phyloP scores from a whole-genome alignment of 331 rosid genomes.

The Saraca asoca region DNA sequence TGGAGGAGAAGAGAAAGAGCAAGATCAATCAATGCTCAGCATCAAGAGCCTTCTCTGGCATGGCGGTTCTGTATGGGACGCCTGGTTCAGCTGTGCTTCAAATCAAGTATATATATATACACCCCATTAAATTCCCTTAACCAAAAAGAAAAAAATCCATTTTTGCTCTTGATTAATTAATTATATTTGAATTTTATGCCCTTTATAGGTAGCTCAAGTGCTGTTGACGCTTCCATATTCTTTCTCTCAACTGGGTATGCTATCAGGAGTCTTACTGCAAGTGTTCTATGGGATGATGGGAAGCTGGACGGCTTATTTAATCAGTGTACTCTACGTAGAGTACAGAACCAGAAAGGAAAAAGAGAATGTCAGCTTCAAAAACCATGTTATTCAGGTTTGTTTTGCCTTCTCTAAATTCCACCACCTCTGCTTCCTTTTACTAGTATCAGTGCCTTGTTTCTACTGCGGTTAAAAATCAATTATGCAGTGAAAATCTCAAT shows the following conservation, averaged over 20 bases:
- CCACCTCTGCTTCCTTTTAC: constrained; percentile 11
- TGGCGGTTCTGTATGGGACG: constrained; percentile 97
- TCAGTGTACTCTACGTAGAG: constrained; percentile 88
- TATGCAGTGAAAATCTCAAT: too few relatives aligned
- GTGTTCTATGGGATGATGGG: constrained; percentile 83
- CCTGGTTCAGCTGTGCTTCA: constrained; percentile 99
- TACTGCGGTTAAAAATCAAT: too few relatives aligned
- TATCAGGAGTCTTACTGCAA: constrained; percentile 83
- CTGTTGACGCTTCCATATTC: constrained; percentile 90
- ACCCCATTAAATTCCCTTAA: neutral
- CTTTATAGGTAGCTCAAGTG: constrained; percentile 85
- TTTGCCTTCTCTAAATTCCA: constrained; percentile 10
- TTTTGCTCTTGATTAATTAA: neutral
- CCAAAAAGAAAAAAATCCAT: neutral
- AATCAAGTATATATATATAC: constrained; percentile 62
- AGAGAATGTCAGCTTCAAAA: constrained; percentile 84
- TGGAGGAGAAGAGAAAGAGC: constrained; percentile 43
- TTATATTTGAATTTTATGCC: neutral
- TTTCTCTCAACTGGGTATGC: constrained; percentile 89
- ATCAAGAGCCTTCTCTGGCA: constrained; percentile 87
- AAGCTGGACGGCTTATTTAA: constrained; percentile 97
- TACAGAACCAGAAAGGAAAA: constrained; percentile 86
- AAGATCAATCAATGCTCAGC: constrained; percentile 50
- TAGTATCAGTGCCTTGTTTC: too few relatives aligned
- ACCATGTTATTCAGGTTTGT: constrained; percentile 92